Base-by-base conservation (phyloP, 768 basidiomycete species). In the Flagelloscypha sp. region DNA sequence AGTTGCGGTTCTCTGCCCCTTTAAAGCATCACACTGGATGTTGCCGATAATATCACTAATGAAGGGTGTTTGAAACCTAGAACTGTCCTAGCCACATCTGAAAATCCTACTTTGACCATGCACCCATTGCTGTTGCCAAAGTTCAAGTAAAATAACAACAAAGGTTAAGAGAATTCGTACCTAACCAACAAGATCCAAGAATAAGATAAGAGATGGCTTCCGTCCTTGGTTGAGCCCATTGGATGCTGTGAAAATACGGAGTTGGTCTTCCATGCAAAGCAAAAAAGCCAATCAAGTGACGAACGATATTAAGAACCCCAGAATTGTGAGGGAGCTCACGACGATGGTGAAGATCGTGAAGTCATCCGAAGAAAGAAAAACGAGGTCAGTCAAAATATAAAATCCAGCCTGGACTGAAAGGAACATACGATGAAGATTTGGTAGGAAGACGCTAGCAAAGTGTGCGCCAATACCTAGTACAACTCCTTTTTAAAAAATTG, bases 341-440 rank as follows among this genome's bases (percentile, higher is more conserved):
- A 86, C 46, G 37, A 87, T 57, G 1, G 79, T 60, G 54, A 79
- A 87, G 23, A 83, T 76, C 5, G 69, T 73, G 48, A 81, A 88
- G 52, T 80, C 79, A 48, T 57, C 85, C 87, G 42, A 15, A 35
- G 35, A 33, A 6, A 16, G 18, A 29, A 22, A 36, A 13, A 32
- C 34, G 27, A 34, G 35, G 17, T n/a, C 13, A 12, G 23, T 17
- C 32, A 33, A 31, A 30, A 36, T 20, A 30, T 17, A 23, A 24
- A 19, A 24, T 32, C 13, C 31, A 35, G 23, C 20, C 18, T 36
- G 31, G 30, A 23, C 18, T 34, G 22, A 35, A 11, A 47, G 20
- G 11, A 29, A 13, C 76, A 34, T 49, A 86, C 85, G 63, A 50
- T 77, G 74, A 17, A 78, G 53, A 30, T 63, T 55, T 1, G 85